Evolutionary conservation across 257 asterid species (phyloP), one percentile per base, ranked within the genome.

Genomic region (Plantago ovata): DNA sequence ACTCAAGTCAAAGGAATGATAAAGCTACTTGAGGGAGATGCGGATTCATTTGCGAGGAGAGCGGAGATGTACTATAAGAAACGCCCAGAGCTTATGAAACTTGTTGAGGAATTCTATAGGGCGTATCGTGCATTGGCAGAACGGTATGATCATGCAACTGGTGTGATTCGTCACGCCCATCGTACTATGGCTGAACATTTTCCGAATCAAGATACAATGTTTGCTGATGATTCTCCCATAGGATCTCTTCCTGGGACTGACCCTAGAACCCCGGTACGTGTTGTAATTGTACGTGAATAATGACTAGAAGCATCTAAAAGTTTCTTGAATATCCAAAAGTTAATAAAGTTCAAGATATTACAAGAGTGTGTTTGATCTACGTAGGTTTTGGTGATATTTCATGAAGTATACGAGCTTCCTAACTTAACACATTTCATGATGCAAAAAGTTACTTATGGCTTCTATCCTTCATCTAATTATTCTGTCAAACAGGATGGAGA

Each of bases 11-110:
- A 93, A 74, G 60, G 80, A 19, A 93, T 93, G 99, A 93, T 93
- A 77, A 89, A 93, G 80, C 90, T 93, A 76, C 80, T 93, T 32
- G 95, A 93, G 74, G 95, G 83, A 76, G 99, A 93, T 66, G 99
- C 95, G 0, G 99, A 93, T 74, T 86, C 97, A 67, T 93, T 93
- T 65, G 99, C 99, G 14, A 82, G 92, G 77, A 84, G 99, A 75
- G 99, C 99, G 7, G 99, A 93, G 61, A 93, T 93, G 99, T 93
- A 93, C 69, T 93, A 89, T 62, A 93, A 89, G 86, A 93, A 93
- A 74, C 93, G 97, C 16, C 99, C 99, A 0, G 99, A 93, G 81
- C 94, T 89, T 10, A 93, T 89, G 99, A 93, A 81, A 75, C 54
- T 86, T 67, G 95, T 93, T 9, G 97, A 89, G 76, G 97, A 93